Evolutionary conservation across 306 rosid species (phyloP).

Genomic region (Cicer chorassanicum): DNA sequence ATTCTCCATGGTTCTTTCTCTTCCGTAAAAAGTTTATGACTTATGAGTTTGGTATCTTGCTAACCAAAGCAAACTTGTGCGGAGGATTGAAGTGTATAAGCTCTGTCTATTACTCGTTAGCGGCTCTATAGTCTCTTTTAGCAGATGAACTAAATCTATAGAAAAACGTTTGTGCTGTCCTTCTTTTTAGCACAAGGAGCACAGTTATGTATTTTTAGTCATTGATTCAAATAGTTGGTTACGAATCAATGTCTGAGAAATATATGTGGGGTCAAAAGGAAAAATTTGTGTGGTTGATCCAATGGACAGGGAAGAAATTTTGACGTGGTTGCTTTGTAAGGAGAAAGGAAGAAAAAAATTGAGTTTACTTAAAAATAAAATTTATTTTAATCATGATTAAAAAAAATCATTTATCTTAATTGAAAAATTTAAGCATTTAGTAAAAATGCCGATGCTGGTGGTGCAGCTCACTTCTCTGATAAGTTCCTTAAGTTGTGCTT

Average conservation of each 20-base stretch:
- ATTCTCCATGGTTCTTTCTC: not conserved
- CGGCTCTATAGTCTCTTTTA: not conserved
- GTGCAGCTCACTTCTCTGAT: no score
- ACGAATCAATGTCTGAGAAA: not conserved
- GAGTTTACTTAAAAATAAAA: not conserved
- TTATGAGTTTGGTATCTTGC: constrained; percentile 25
- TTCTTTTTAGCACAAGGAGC: constrained; percentile 26
- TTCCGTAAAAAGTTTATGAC: constrained; percentile 7
- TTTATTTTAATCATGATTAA: no score
- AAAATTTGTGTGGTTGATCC: not conserved
- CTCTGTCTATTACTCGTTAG: not conserved
- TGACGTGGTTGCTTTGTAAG: constrained; percentile 2
- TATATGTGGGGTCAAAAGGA: not conserved
- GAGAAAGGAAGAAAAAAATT: not conserved
- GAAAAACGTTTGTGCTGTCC: not conserved
- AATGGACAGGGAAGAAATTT: not conserved
- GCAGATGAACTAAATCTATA: constrained; percentile 10
- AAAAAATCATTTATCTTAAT: no score
- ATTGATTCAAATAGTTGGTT: constrained; percentile 2
- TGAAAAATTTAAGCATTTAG: no score
- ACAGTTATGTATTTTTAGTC: not conserved
- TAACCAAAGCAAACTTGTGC: not conserved
- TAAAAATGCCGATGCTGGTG: no score
- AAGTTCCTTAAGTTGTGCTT: no score
- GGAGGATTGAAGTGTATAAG: not conserved